phyloP scores from a whole-genome alignment of 768 basidiomycete species.

The Mycena filopes region DNA sequence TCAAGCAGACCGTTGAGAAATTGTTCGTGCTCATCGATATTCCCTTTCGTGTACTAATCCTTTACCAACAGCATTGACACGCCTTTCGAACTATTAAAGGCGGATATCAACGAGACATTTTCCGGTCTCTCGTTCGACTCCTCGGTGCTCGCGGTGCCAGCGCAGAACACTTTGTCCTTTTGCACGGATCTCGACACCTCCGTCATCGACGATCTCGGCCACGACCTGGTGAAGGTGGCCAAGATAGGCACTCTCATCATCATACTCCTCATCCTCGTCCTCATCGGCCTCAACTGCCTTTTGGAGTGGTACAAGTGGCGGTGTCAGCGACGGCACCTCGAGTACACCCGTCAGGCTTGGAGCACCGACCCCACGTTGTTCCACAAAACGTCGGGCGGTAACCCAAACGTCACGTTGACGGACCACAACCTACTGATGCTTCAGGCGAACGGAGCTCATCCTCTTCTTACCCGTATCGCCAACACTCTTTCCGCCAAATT shows the following conservation, averaged over 20 bases:
- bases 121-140: conserved; percentile 76
- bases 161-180: conserved; percentile 73
- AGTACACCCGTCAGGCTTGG: conserved; percentile 82
- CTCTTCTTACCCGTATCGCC: conserved; percentile 74
- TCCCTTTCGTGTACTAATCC: conserved; percentile 8
- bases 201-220: conserved; percentile 86
- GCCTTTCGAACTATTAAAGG: conserved; percentile 89
- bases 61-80: conserved; percentile 68
- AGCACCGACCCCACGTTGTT: conserved; percentile 72
- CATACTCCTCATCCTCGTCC: conserved; percentile 73
- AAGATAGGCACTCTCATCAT: conserved; percentile 84
- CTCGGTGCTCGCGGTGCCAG: conserved; percentile 80
- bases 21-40: conserved; percentile 59
- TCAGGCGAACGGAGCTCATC: conserved; percentile 74
- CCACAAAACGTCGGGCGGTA: conserved; percentile 48
- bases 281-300: conserved; percentile 77
- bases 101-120: conserved; percentile 91
- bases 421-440: conserved; percentile 86
- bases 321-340: conserved; percentile 71
- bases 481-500: conserved; percentile 63
- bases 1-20: conserved; percentile 73
- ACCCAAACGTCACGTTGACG: conserved; percentile 68
- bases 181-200: conserved; percentile 84
- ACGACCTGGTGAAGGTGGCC: conserved; percentile 80
- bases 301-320: conserved; percentile 94